These are phyloP conservation scores for Nannochloris sp. DNA, from an alignment of 139 green algal genomes.

Conservation along the genomic window DNA sequence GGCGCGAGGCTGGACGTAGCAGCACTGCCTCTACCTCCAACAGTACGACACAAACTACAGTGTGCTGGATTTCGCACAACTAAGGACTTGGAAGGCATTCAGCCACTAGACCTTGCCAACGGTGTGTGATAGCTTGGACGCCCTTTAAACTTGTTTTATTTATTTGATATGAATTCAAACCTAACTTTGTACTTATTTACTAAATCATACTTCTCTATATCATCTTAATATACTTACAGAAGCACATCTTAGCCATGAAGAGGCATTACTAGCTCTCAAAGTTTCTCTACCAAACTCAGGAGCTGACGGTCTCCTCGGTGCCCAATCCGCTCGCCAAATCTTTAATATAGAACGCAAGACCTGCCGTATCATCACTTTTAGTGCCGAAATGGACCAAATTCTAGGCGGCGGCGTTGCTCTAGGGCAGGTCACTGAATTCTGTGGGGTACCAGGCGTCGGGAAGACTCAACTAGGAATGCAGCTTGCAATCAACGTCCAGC, in stretches of 20 bases:
- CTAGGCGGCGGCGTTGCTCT: constrained; percentile 54
- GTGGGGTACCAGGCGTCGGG: constrained; percentile 73
- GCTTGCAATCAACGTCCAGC: constrained; percentile 66
- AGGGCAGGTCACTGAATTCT: constrained; percentile 68
- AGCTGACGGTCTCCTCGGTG: not conserved
- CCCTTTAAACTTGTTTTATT: no score
- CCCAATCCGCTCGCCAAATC: constrained; percentile 5
- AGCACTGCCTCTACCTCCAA: constrained; percentile 19
- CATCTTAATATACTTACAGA: constrained; percentile 5
- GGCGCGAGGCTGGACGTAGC: constrained; percentile 19
- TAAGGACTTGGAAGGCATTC: constrained; percentile 22
- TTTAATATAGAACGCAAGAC: constrained; percentile 1
- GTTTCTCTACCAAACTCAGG: not conserved
- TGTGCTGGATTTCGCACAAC: constrained; percentile 25
- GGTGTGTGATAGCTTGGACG: constrained; percentile 5
- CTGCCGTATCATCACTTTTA: constrained; percentile 47
- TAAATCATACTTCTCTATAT: not conserved
- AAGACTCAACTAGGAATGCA: constrained; percentile 88
- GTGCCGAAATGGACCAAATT: constrained; percentile 43
- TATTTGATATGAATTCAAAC: not conserved
- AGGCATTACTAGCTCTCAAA: constrained; percentile 27
- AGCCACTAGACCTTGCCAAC: constrained; percentile 25
- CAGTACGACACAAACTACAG: constrained; percentile 26
- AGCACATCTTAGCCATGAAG: constrained; percentile 24
- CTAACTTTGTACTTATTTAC: not conserved